These are phyloP conservation scores for Sabuloglossum arenarium DNA, from an alignment of 495 filamentous ascomycete genomes.

Conservation along the genomic window DNA sequence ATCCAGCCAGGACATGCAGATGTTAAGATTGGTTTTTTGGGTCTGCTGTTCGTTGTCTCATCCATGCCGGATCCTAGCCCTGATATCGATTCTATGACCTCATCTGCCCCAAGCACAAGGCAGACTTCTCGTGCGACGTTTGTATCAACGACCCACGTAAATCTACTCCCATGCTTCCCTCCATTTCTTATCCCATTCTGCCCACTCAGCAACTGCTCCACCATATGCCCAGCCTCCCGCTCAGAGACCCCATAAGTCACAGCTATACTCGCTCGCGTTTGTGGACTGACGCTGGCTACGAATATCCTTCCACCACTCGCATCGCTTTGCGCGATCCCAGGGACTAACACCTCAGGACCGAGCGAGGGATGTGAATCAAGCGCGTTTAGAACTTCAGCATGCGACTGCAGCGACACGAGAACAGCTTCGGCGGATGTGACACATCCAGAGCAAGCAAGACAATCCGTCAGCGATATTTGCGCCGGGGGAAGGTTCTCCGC, in stretches of 20 bases:
- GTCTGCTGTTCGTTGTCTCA: conserved; percentile 14
- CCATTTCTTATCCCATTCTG: conserved; percentile 42
- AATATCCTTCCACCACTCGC: conserved; percentile 38
- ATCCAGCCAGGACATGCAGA: conserved; percentile 96
- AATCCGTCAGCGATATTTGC: conserved; percentile 91
- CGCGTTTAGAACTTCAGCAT: conserved; percentile 67
- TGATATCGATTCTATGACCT: conserved; percentile 31
- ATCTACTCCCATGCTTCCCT: conserved; percentile 50
- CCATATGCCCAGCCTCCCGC: conserved; percentile 55
- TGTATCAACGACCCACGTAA: conserved; percentile 75
- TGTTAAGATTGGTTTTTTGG: conserved; percentile 58
- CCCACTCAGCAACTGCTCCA: conserved; percentile 58
- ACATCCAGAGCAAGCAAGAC: conserved; percentile 91
- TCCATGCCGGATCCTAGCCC: conserved; percentile 4
- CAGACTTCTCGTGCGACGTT: conserved; percentile 59
- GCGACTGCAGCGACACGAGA: conserved; percentile 77
- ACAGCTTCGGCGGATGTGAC: conserved; percentile 95
- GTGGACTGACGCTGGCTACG: conserved; percentile 79
- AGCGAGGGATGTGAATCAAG: conserved; percentile 45
- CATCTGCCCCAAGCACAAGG: conserved; percentile 62
- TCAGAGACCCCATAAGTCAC: conserved; percentile 57
- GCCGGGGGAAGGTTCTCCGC: conserved; percentile 29
- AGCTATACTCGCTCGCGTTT: conserved; percentile 70
- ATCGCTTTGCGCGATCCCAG: conserved; percentile 9
- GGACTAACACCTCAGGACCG: conserved; percentile 11